Percentiles rank a stretch among this genome's conserved stretches.
These are phyloP conservation scores for Syncephalastrum contaminatum DNA, from an alignment of 371 early-diverging fungal species.

Conservation along the genomic window DNA sequence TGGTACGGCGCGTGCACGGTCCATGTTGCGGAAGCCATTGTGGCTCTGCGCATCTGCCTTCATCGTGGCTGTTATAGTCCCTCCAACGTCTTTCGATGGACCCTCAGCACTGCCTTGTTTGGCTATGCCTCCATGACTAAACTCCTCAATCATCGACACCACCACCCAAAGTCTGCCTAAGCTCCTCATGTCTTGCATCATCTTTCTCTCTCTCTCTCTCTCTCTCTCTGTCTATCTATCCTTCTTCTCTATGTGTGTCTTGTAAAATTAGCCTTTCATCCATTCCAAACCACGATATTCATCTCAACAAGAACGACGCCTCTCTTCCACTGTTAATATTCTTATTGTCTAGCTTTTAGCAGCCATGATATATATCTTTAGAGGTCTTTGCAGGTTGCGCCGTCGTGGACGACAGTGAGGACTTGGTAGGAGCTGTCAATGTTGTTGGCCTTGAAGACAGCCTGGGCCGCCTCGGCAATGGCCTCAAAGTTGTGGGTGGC, in stretches of 20 bases:
- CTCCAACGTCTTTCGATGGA: slow-evolving; percentile 32
- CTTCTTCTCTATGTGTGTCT: too few relatives aligned
- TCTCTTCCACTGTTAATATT: too few relatives aligned
- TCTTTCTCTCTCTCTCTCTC: too few relatives aligned
- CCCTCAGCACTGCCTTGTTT: slow-evolving; percentile 27
- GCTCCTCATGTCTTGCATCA: too few relatives aligned
- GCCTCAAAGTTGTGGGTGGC: slow-evolving; percentile 74
- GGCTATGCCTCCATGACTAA: slow-evolving; percentile 25
- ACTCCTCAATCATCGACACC: slow-evolving; percentile 6
- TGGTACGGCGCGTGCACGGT: slow-evolving; percentile 8
- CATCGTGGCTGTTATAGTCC: slow-evolving; percentile 43
- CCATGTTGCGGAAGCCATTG: slow-evolving; percentile 24
- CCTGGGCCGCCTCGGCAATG: slow-evolving; percentile 67
- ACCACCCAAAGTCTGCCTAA: neutral
- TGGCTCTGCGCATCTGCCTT: slow-evolving; percentile 28
- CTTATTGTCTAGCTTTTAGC: too few relatives aligned
- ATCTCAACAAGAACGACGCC: too few relatives aligned
- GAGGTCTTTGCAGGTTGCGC: slow-evolving; percentile 49
- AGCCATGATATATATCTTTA: neutral
- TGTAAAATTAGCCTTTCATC: too few relatives aligned
- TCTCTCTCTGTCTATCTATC: too few relatives aligned
- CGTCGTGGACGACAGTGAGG: slow-evolving; percentile 74
- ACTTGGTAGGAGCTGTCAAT: slow-evolving; percentile 72
- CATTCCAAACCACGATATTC: too few relatives aligned
- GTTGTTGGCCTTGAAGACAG: slow-evolving; percentile 62